Conservation (phyloP, 768 basidiomycete species). For the Trametes cubensis region DNA sequence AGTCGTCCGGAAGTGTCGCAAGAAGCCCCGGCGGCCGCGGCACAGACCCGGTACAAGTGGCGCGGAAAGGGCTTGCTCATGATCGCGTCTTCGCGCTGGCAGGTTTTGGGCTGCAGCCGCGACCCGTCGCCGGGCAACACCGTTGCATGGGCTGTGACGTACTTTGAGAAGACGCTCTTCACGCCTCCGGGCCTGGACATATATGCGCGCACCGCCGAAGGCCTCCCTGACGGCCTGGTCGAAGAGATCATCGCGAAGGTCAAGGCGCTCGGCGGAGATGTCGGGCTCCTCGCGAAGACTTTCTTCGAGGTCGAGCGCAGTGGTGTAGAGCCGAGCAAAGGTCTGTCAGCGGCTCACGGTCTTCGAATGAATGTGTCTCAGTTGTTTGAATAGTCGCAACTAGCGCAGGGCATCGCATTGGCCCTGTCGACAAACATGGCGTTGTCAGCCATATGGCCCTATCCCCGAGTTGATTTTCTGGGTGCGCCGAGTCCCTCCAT, state of each 20-base stretch:
- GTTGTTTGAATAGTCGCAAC: not conserved
- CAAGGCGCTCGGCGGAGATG: constrained; percentile 28
- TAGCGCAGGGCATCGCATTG: not conserved
- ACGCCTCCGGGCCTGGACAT: constrained; percentile 48
- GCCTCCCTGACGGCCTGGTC: constrained; percentile 22
- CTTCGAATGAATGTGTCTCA: too few relatives aligned
- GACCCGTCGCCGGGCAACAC: constrained; percentile 5
- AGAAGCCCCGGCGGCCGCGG: constrained; percentile 3
- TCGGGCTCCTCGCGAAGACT: constrained; percentile 23
- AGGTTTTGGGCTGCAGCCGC: constrained; percentile 40
- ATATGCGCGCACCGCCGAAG: constrained; percentile 32
- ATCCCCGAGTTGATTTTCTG: not conserved
- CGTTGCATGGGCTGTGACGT: constrained; percentile 35
- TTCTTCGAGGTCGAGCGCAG: constrained; percentile 32
- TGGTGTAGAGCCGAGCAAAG: not conserved
- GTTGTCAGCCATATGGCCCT: constrained; percentile 8
- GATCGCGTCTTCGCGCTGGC: constrained; percentile 44
- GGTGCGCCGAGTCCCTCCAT: too few relatives aligned
- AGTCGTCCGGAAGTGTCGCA: not conserved
- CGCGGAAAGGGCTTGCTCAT: constrained; percentile 41
- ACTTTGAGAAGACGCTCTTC: constrained; percentile 47
- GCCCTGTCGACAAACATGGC: constrained; percentile 3
- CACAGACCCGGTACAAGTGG: constrained; percentile 39
- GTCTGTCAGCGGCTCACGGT: not conserved
- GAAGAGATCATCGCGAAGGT: constrained; percentile 21